Base-by-base conservation (phyloP, 106 monocot genomes). In the Apostasia shenzhenica region DNA sequence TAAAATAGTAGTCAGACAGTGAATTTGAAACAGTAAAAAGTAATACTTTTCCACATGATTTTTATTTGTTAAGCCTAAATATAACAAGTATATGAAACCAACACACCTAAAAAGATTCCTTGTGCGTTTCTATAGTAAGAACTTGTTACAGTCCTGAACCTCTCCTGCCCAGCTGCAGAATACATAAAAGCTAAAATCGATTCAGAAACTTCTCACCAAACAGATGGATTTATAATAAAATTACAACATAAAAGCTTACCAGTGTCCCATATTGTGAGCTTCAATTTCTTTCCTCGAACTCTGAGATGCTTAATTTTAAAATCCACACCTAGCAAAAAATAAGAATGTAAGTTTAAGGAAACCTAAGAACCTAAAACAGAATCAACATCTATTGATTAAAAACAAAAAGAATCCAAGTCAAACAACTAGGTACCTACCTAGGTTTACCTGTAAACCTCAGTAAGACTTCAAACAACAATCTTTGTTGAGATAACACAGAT, bases 241-340 rank as follows among this genome's bases (percentile, higher is more conserved):
- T 67, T 45, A 43, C 46, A 64, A 68, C 12, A 44, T 5, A 6
- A 52, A 13, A 43, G 70, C 61, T 76, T 70, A 91, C 91, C 91
- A 50, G 91, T 91, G 67, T 91, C 91, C 91, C 91, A 91, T 59
- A 91, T 91, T 46, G 86, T 91, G 9, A 91, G 84, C 72, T 91
- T 91, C 59, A 91, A 67, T 80, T 75, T 87, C 70, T 91, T 87
- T n/a, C 81, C 88, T 59, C 69, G 77, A 73, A 87, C 75, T 57
- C 72, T 73, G 63, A 91, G 80, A 59, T 75, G 77, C 77, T 87
- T 86, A 69, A 87, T 84, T 72, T 85, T 78, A 76, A 88, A 84
- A 59, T 85, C 85, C 57, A 90, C 79, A 56, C 86, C 86, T 86
- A 42, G 45, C 57, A 54, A 69, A 44, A 64, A 64, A 3, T 9